Evolutionary conservation across 148 eudicot species (phyloP).

Genomic region (Rhododendron ferrugineum): DNA sequence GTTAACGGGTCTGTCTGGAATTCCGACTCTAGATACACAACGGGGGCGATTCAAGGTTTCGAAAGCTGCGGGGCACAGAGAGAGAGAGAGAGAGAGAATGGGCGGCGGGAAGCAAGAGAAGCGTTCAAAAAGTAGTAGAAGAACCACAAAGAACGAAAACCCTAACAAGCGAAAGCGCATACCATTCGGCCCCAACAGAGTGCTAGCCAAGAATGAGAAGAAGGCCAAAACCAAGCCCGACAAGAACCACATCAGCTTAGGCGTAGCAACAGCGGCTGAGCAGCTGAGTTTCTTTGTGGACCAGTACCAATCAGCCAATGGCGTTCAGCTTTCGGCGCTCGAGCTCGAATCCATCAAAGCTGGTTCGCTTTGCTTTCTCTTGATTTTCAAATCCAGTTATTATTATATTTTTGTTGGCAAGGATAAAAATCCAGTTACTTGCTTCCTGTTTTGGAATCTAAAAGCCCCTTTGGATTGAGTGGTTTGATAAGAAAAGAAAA

Average conservation of each 20-base stretch:
- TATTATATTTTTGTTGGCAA: neutral
- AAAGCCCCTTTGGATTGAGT: neutral
- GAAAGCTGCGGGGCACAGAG: neutral
- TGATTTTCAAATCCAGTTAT: neutral
- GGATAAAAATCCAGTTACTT: neutral
- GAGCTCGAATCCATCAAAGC: conserved; percentile 72
- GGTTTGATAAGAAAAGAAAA: no score
- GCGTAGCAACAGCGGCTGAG: conserved; percentile 28
- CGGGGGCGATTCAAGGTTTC: neutral
- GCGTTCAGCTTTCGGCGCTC: conserved; percentile 57
- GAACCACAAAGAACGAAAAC: conserved; percentile 4
- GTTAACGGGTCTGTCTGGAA: no score
- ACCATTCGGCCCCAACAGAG: conserved; percentile 32
- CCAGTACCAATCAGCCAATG: conserved; percentile 61
- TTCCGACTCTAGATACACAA: neutral
- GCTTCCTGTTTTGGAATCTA: neutral
- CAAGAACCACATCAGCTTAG: neutral
- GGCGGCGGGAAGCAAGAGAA: conserved; percentile 21
- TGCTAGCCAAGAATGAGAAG: conserved; percentile 23
- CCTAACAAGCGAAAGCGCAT: conserved; percentile 19
- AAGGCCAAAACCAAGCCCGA: conserved; percentile 6
- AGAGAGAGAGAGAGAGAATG: conserved; percentile 17
- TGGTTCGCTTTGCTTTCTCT: conserved; percentile 10
- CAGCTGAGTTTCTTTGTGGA: conserved; percentile 52
- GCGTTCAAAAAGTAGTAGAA: conserved; percentile 8